A percentile compares a stretch with the other conserved stretches of the same genome.
These are phyloP conservation scores for Dendrobium nobile DNA, from an alignment of 106 monocot genomes.

Conservation along the genomic window DNA sequence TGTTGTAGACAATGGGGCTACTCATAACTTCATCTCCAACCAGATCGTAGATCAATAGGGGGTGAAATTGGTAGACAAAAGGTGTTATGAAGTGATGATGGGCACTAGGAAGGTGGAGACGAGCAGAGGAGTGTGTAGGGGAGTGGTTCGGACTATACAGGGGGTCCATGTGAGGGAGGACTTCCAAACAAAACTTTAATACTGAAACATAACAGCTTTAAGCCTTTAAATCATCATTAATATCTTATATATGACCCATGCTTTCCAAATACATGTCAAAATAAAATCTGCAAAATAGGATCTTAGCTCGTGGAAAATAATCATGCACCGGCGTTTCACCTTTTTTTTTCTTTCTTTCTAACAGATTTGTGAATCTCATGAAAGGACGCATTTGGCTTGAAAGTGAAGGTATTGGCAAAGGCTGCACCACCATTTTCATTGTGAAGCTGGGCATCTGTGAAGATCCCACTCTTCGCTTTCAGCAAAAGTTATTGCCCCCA, in stretches of 20 bases:
- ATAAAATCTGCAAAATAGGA: neutral
- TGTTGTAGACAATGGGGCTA: no score
- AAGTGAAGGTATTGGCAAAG: constrained; percentile 84
- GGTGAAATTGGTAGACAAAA: no score
- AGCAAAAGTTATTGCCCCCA: constrained; percentile 33
- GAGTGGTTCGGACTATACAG: no score
- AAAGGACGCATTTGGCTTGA: constrained; percentile 88
- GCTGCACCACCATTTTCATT: constrained; percentile 68
- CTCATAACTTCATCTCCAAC: no score
- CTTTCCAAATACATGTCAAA: neutral
- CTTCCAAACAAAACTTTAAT: no score
- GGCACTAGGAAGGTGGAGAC: no score
- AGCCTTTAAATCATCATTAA: neutral
- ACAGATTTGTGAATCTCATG: constrained; percentile 83
- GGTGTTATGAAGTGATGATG: no score
- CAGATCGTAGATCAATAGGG: no score
- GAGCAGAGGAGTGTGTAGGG: no score
- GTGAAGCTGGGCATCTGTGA: constrained; percentile 66
- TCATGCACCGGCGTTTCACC: neutral
- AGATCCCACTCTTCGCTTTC: constrained; percentile 16
- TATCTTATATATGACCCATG: neutral
- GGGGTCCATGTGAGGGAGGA: no score
- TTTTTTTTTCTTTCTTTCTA: neutral
- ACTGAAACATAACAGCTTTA: neutral
- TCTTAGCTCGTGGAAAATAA: neutral